Conservation (phyloP, 1,284 basidiomycete genomes). For the Leccinum griseonigrum region DNA sequence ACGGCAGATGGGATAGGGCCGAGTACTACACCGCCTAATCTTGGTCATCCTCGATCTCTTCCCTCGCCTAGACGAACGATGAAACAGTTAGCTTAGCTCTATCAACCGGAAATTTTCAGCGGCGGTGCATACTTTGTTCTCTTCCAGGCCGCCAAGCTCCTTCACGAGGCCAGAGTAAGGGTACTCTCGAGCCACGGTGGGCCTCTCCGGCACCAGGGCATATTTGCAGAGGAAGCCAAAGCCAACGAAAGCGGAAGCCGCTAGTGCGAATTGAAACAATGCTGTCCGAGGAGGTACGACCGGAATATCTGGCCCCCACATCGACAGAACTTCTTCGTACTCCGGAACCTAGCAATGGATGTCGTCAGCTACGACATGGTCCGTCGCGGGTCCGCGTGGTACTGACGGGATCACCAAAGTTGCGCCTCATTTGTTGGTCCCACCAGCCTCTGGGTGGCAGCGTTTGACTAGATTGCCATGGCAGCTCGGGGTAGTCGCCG, state of each 20-base stretch:
- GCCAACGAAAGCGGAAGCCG: conserved; percentile 54
- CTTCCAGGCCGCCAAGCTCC: conserved; percentile 73
- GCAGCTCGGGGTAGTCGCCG: conserved; percentile 75
- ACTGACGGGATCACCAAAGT: conserved; percentile 81
- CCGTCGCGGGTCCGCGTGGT: background rate
- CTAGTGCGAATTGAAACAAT: conserved; percentile 61
- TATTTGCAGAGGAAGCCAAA: conserved; percentile 57
- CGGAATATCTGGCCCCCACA: conserved; percentile 86
- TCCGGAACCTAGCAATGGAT: conserved; percentile 67
- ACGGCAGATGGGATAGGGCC: background rate
- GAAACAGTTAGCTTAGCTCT: conserved; percentile 1
- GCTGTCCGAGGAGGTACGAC: conserved; percentile 55
- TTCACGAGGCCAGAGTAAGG: conserved; percentile 68
- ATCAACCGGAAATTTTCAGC: background rate
- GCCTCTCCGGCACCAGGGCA: conserved; percentile 52
- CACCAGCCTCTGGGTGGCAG: conserved; percentile 78
- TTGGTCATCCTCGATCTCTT: conserved; percentile 23
- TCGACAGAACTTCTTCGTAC: conserved; percentile 78
- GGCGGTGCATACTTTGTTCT: conserved; percentile 56
- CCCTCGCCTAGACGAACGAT: conserved; percentile 26
- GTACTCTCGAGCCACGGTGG: conserved; percentile 66
- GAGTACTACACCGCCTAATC: conserved; percentile 23
- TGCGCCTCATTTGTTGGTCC: conserved; percentile 78
- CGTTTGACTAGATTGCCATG: conserved; percentile 66
- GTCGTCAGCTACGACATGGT: conserved; percentile 14